phyloP scores from a whole-genome alignment of 768 basidiomycete genomes.

The Tylopilus sp. region DNA sequence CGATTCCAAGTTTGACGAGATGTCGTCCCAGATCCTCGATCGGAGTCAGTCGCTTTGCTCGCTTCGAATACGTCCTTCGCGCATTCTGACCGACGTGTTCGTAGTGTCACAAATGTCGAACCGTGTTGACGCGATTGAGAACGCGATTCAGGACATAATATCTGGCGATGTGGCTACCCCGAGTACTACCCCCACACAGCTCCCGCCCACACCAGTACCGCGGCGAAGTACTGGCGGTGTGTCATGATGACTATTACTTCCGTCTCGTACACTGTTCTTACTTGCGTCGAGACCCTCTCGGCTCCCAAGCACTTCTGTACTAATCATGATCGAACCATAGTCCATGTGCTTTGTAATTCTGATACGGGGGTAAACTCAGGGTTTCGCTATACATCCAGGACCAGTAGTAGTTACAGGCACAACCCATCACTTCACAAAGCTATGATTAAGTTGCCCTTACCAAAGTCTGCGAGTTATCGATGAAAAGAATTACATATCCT shows the following conservation, averaged over 20 bases:
- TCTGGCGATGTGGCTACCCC: conserved; percentile 56
- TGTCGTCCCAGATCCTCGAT: conserved; percentile 87
- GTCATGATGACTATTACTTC: conserved; percentile 15
- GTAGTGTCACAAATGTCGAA: conserved; percentile 92
- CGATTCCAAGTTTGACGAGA: conserved; percentile 89
- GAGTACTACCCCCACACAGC: conserved; percentile 57
- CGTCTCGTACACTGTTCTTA: conserved; percentile 7
- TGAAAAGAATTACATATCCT: conserved; percentile 9
- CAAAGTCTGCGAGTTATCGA: conserved; percentile 3
- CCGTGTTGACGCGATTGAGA: conserved; percentile 85
- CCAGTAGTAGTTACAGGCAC: no score
- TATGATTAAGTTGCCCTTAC: conserved; percentile 12
- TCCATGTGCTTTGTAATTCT: conserved; percentile 15
- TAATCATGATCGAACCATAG: conserved; percentile 15
- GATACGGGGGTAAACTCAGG: not conserved
- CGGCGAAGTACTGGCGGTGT: conserved; percentile 42
- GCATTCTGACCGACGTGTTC: conserved; percentile 8
- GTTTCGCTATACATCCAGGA: not conserved
- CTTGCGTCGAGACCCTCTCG: conserved; percentile 13
- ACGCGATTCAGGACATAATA: conserved; percentile 90
- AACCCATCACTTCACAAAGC: not conserved
- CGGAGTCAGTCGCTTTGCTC: conserved; percentile 52
- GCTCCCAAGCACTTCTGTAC: conserved; percentile 11
- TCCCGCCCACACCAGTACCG: conserved; percentile 29
- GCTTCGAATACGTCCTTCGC: conserved; percentile 1